Evolutionary conservation across 2,329 filamentous ascomycete species (phyloP), one percentile per base, ranked within the genome.

Genomic region (Colletotrichum noveboracense): DNA sequence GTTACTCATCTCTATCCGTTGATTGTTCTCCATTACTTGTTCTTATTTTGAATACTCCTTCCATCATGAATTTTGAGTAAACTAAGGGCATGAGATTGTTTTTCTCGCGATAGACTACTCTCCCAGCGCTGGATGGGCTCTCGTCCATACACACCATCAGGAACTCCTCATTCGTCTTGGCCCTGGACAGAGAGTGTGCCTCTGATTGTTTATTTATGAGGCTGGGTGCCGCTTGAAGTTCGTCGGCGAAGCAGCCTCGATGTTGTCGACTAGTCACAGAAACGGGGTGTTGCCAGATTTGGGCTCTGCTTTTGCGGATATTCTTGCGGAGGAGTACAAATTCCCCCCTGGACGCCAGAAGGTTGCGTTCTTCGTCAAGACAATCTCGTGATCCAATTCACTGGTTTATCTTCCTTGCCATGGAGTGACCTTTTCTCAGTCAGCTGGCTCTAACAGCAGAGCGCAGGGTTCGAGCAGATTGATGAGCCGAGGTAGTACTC

Each of bases 191-290:
- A 48, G 18, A 48, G 18, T 12, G 18, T 48, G 18, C 10, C 10
- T 43, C 8, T n/a, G 18, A 48, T 48, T 4, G 2, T 21, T 21
- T 0, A 21, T 48, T 7, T 7, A 21, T 4, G 2, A 6, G 10
- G 43, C 43, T 13, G 4, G 10, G 5, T 48, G 18, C 43, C 10
- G 43, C 43, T 21, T 4, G n/a, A 48, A 1, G 10, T 7, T 48
- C 3, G 2, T 21, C n/a, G 4, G 2, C n/a, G 10, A 21, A 48
- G 43, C 18, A 7, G n/a, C 1, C 43, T 48, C 10, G 6, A 5
- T 7, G 1, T 0, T 10, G 3, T 48, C 43, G 0, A 48, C n/a
- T 10, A 2, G 18, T 0, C 43, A 3, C 4, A 1, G 43, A 3
- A 48, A 21, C n/a, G 10, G n/a, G 38, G 18, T 5, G 3, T n/a